These are phyloP conservation scores for Irpex sp. DNA, from an alignment of 1,284 basidiomycete genomes.

Conservation along the genomic window DNA sequence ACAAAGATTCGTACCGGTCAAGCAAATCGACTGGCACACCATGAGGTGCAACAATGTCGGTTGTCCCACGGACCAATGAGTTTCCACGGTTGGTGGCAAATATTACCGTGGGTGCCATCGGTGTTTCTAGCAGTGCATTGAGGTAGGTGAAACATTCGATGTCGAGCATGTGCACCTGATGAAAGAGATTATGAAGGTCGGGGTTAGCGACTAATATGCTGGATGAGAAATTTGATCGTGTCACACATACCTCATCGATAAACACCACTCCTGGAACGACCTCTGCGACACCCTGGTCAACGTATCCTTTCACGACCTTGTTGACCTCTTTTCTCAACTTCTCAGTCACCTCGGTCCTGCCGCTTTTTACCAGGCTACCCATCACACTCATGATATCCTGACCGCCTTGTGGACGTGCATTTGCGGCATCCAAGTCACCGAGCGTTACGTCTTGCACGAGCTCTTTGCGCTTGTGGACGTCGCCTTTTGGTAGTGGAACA, in stretches of 20 bases:
- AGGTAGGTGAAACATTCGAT: slow-evolving; percentile 99
- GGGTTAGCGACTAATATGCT: not conserved
- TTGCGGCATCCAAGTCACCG: slow-evolving; percentile 95
- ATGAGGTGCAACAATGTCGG: slow-evolving; percentile 88
- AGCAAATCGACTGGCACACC: slow-evolving; percentile 92
- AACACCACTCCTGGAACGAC: slow-evolving; percentile 97
- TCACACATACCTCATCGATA: slow-evolving; percentile 81
- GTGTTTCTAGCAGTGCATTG: slow-evolving; percentile 91
- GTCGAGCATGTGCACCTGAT: slow-evolving; percentile 97
- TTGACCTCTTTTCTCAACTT: slow-evolving; percentile 95
- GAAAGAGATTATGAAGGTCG: not conserved
- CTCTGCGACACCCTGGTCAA: slow-evolving; percentile 97
- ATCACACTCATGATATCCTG: slow-evolving; percentile 99
- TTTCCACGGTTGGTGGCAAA: slow-evolving; percentile 95
- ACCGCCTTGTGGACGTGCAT: slow-evolving; percentile 90
- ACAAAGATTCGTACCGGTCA: slow-evolving; percentile 57
- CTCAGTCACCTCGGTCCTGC: slow-evolving; percentile 94
- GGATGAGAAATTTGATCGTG: not conserved
- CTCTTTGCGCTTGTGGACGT: slow-evolving; percentile 97
- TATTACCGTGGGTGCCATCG: slow-evolving; percentile 96
- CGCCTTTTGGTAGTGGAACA: slow-evolving; percentile 95
- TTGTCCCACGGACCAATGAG: slow-evolving; percentile 87
- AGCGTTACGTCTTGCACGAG: slow-evolving; percentile 96
- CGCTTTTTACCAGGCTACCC: slow-evolving; percentile 93
- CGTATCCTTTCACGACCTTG: slow-evolving; percentile 97